phyloP scores from a whole-genome alignment of 768 basidiomycete species.

The Russula emetica region DNA sequence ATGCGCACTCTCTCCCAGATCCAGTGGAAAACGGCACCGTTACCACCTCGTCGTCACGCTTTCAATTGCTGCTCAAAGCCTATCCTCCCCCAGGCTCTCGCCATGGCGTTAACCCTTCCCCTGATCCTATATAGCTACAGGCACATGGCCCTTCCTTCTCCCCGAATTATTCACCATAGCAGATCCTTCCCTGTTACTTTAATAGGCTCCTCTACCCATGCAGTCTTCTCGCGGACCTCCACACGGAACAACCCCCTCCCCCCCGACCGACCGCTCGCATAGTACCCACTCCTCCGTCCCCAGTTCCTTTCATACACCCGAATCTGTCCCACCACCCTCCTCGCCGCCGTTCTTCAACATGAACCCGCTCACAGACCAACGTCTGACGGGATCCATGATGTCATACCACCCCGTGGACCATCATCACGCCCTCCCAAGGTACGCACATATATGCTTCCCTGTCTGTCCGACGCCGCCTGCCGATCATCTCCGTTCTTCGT shows the following conservation, averaged over 20 bases:
- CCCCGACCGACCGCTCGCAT: slow-evolving; percentile 11
- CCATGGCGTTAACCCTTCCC: slow-evolving; percentile 8
- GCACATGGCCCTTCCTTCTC: slow-evolving; percentile 12
- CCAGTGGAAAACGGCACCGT: not conserved
- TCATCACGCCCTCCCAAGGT: slow-evolving; percentile 17
- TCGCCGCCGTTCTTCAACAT: slow-evolving; percentile 9
- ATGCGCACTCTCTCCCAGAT: not conserved
- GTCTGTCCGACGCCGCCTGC: not conserved
- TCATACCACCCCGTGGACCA: slow-evolving; percentile 16
- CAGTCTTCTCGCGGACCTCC: slow-evolving; percentile 20
- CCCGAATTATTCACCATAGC: slow-evolving; percentile 3
- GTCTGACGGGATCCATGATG: slow-evolving; percentile 20
- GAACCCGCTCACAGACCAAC: slow-evolving; percentile 15
- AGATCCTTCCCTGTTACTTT: not conserved
- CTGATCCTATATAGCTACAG: slow-evolving; percentile 15
- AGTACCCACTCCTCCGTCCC: not conserved
- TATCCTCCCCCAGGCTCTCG: not conserved
- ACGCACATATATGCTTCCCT: not conserved
- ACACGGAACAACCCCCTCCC: slow-evolving; percentile 14
- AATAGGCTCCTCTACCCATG: slow-evolving; percentile 2
- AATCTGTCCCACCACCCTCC: not conserved
- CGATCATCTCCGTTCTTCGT: not conserved
- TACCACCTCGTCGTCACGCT: slow-evolving; percentile 18
- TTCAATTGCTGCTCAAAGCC: not conserved
- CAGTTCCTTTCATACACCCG: slow-evolving; percentile 11